Conservation (phyloP, 306 rosid genomes). For the Datisca glomerata region DNA sequence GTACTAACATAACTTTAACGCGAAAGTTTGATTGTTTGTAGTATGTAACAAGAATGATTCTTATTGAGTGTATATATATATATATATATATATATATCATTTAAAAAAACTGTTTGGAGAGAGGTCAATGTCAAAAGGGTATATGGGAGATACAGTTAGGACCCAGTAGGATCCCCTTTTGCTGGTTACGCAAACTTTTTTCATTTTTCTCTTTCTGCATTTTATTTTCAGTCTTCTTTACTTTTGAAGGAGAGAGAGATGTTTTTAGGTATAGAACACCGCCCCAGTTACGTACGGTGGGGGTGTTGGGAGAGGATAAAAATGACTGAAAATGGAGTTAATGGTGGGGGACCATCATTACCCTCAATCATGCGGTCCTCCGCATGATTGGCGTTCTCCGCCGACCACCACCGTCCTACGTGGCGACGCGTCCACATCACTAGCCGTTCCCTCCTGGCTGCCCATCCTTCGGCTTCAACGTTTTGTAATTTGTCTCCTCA, state of each 20-base stretch:
- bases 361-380: not conserved
- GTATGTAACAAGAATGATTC: no score
- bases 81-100: no score
- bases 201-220: not conserved
- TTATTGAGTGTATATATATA: no score
- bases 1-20: no score
- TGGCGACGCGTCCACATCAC: not conserved
- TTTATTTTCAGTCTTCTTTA: not conserved
- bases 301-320: no score
- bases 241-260: not conserved
- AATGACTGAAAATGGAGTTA: no score
- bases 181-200: not conserved
- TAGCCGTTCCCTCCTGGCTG: not conserved
- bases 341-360: slow-evolving; percentile 1
- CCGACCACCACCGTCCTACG: slow-evolving; percentile 3
- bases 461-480: no score
- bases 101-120: no score
- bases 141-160: not conserved
- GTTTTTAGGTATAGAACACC: no score
- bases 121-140: not conserved
- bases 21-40: no score
- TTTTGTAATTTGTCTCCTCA: no score
- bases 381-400: not conserved
- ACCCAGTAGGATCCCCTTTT: not conserved
- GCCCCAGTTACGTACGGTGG: no score